Evolutionary conservation across 495 filamentous ascomycete species (phyloP), one percentile per base, ranked within the genome.

Genomic region (Sphaerosporella brunnea): DNA sequence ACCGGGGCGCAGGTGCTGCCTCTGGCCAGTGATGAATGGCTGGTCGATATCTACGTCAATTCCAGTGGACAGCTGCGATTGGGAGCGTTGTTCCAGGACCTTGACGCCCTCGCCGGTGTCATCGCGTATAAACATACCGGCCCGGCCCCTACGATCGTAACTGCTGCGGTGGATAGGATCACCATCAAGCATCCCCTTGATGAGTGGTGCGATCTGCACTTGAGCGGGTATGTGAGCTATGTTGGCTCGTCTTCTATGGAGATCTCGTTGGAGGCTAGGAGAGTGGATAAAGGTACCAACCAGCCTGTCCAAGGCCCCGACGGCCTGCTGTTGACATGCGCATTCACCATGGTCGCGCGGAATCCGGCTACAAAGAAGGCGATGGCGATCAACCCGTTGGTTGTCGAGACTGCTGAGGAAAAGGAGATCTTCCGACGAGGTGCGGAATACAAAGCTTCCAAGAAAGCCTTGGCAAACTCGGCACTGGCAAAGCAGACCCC

Each of bases 41-140:
- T 82, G 3, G 63, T 76, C 1, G 78, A 82, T 58, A 72, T 73
- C 10, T 82, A 82, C 53, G 65, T 78, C 45, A 81, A 81, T 63
- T 66, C 76, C 0, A 71, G 67, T 3, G 79, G 79, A 2, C 71
- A 80, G 54, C 74, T 82, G 36, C 66, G 77, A 68, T 65, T 86
- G 4, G 82, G 82, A 0, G 75, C 79, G 0, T 61, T 86, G 13
- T 70, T 88, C 49, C 85, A 86, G 76, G 82, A 88, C 48, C 69
- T 92, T 5, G 84, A 88, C 64, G 84, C 84, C 1, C 58, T 88
- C 7, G 79, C 83, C 0, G 84, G 84, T 15, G 69, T 88, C 13
- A 72, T 92, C 46, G 80, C 80, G 19, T 84, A 86, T 58, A 81
- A 82, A 40, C 84, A 88, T 56, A 86, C 84, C 0, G 84, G 84